Base-by-base conservation (phyloP, 108 stramenopile genomes). In the Pelagomonas calceolata region DNA sequence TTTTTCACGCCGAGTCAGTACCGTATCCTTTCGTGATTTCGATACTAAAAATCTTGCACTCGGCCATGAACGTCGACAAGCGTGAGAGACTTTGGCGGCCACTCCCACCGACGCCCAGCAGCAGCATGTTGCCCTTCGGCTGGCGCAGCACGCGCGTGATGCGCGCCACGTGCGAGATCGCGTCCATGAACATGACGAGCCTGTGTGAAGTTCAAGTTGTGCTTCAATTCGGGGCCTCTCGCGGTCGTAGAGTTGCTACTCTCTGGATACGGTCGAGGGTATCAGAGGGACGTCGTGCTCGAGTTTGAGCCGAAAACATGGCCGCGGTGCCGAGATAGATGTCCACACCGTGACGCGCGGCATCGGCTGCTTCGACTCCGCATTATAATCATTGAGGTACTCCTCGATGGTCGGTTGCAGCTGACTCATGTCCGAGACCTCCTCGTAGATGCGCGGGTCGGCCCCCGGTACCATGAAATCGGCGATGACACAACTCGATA, bases 151-250 rank as follows among this genome's bases (percentile, higher is more conserved):
- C 78, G 34, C 85, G 78, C 32, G 80, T 68, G n/a, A 86, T 83
- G 30, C 82, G 66, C 26, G 75, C 78, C 0, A 85, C 82, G 68
- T 86, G 85, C 21, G 80, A 67, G 30, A 86, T 71, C 31, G 84
- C 85, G 36, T 83, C 85, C 5, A 63, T 35, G 66, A 86, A 86
- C 77, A 86, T 73, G 36, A 86, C 85, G n/a, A 86, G 71, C 36
- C n/a, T n/a, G n/a, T 80, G 77, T n/a, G n/a, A n/a, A n/a, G n/a
- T n/a, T n/a, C n/a, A n/a, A n/a, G n/a, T n/a, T n/a, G n/a, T n/a
- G n/a, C n/a, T n/a, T n/a, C n/a, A n/a, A n/a, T n/a, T n/a, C n/a
- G n/a, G n/a, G n/a, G n/a, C n/a, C n/a, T n/a, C 83, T 84, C n/a
- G n/a, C n/a, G n/a, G n/a, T n/a, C n/a, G n/a, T n/a, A n/a, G n/a